Conservation (phyloP, 345 rosid genomes). For the Anastatica hierochuntica region DNA sequence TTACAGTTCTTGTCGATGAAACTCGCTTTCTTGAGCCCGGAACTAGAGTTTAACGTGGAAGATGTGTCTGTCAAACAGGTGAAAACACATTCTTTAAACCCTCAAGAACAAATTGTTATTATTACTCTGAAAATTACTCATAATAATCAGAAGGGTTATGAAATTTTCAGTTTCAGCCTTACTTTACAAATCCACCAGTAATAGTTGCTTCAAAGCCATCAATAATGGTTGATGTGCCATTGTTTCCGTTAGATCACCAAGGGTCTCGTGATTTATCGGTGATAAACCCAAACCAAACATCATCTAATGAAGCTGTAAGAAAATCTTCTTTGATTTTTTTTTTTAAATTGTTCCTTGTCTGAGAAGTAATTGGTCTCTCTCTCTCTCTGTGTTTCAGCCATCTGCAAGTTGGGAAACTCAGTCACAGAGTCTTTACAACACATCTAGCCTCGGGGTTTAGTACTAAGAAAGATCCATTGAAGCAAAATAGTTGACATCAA, state of each 20-base stretch:
- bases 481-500: too few relatives aligned
- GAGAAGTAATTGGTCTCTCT: conserved; percentile 4
- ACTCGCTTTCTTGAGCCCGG: conserved; percentile 52
- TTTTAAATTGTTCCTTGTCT: conserved; percentile 1
- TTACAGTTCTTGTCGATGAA: conserved; percentile 91
- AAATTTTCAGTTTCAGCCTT: conserved; percentile 33
- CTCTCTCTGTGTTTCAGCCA: conserved; percentile 3
- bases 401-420: conserved; percentile 34
- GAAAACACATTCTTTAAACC: conserved; percentile 3
- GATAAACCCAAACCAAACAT: conserved; percentile 19
- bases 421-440: conserved; percentile 28
- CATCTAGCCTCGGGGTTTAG: too few relatives aligned
- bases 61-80: conserved; percentile 37
- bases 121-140: too few relatives aligned
- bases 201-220: conserved; percentile 19
- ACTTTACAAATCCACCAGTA: conserved; percentile 31
- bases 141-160: too few relatives aligned
- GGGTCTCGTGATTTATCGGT: conserved; percentile 23
- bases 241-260: conserved; percentile 28
- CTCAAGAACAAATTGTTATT: too few relatives aligned
- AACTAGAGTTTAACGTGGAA: conserved; percentile 35
- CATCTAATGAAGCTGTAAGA: conserved; percentile 10
- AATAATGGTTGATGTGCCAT: conserved; percentile 19
- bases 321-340: not conserved
- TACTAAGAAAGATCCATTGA: too few relatives aligned